Base-by-base conservation (phyloP, 768 basidiomycete species). In the Chalciporus piperatus region DNA sequence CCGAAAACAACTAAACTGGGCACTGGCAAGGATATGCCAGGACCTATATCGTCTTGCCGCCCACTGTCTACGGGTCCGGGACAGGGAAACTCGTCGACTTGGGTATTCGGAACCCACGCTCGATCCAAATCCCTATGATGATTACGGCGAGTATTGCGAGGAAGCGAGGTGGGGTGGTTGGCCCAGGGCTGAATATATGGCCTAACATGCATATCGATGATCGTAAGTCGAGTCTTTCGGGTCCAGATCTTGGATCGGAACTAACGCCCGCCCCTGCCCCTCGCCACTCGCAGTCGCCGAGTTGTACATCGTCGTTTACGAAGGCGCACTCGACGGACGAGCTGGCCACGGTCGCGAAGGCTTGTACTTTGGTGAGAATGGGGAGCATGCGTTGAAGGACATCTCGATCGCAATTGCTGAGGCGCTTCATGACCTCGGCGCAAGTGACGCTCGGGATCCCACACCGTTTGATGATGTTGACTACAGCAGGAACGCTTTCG, bases 101-200 rank as follows among this genome's bases (percentile, higher is more conserved):
- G 17, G 63, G 63, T 20, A 11, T 51, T 6, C 74, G 79, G 33
- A 81, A 88, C 56, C 57, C 68, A 0, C 69, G 77, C 44, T 87
- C 86, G 0, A 65, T 74, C 11, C 83, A 84, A 51, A 75, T 87
- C 12, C 85, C 85, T 3, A 13, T 23, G 3, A 58, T 81, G 1
- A 72, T 85, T 54, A 60, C 66, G 6, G 74, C 72, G 0, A 56
- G 76, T n/a, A 54, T 84, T 25, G 68, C 59, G 46, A 74, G 86
- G 37, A 78, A 77, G 6, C 73, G 74, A n/a, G 81, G 72, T 0
- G 84, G 83, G 13, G 69, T 82, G 60, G 72, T 87, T 7, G 85
- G 84, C 0, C 54, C 73, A 41, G 87, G 87, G 1, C 69, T 75
- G 59, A 83, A 85, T 45, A 39, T 80, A 6, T 87, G 85, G 87